Conservation (phyloP, 768 basidiomycete species). For the Roridomyces roridus region DNA sequence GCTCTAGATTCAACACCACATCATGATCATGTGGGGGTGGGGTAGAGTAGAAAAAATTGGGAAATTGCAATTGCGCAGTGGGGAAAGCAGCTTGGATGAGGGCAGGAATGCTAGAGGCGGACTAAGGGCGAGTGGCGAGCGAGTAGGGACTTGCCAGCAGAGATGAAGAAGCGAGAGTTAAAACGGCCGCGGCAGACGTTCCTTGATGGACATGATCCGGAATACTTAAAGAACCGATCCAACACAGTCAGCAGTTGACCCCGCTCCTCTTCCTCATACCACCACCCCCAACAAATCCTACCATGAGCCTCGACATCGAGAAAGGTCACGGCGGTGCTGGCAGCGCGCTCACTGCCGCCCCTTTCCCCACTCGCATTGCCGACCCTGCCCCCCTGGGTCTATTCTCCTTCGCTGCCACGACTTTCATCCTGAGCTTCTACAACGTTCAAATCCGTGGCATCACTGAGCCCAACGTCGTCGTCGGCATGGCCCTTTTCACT, state of each 20-base stretch:
- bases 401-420: conserved; percentile 85
- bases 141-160: too few species aligned
- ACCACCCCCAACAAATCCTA: neutral
- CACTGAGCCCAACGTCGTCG: conserved; percentile 66
- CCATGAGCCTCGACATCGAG: conserved; percentile 22
- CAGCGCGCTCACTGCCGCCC: neutral
- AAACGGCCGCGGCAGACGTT: too few species aligned
- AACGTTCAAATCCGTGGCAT: conserved; percentile 66
- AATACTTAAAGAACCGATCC: neutral
- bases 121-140: too few species aligned
- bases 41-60: too few species aligned
- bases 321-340: conserved; percentile 11
- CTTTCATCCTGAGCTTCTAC: conserved; percentile 78
- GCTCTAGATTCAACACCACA: too few species aligned
- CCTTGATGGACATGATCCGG: neutral
- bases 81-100: too few species aligned
- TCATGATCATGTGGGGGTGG: too few species aligned
- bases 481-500: conserved; percentile 86
- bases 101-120: too few species aligned
- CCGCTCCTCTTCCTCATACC: neutral
- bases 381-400: conserved; percentile 77
- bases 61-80: too few species aligned
- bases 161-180: too few species aligned
- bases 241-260: neutral
- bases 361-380: conserved; percentile 41